These are phyloP conservation scores for Kwoniella sp. DNA, from an alignment of 768 basidiomycete genomes.

Conservation along the genomic window DNA sequence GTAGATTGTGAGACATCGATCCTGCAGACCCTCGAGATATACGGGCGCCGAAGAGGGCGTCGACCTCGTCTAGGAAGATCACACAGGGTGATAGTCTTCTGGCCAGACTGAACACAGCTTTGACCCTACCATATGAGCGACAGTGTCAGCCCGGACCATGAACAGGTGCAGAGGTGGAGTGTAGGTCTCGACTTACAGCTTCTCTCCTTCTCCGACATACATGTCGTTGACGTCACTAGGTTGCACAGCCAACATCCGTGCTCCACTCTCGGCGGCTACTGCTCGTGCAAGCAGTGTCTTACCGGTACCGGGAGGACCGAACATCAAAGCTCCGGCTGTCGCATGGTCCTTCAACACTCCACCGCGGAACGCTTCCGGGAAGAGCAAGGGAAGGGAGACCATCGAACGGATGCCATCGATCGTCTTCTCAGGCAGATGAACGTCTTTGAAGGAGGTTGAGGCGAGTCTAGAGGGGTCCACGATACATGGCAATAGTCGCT, in stretches of 20 bases:
- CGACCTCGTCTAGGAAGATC: constrained; percentile 92
- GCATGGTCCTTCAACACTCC: constrained; percentile 89
- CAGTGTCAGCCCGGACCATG: constrained; percentile 66
- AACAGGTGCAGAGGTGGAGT: constrained; percentile 4
- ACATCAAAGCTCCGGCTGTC: constrained; percentile 87
- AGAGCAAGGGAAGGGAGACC: constrained; percentile 82
- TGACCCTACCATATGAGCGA: constrained; percentile 60
- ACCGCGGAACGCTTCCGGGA: constrained; percentile 81
- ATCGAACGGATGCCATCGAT: constrained; percentile 90
- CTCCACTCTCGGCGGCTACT: constrained; percentile 89
- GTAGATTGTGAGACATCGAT: constrained; percentile 78
- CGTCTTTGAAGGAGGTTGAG: constrained; percentile 76
- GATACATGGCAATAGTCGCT: constrained; percentile 77
- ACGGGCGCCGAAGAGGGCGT: constrained; percentile 86
- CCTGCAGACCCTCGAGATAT: constrained; percentile 76
- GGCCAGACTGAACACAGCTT: constrained; percentile 83
- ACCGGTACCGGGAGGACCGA: constrained; percentile 88
- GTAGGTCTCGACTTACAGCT: constrained; percentile 36
- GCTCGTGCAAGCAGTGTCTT: constrained; percentile 88
- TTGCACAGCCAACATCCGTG: constrained; percentile 82
- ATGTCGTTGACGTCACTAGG: constrained; percentile 97
- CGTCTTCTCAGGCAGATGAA: constrained; percentile 83
- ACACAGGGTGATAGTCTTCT: constrained; percentile 85
- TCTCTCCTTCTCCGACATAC: constrained; percentile 56
- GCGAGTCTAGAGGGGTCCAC: constrained; percentile 70